Conservation (phyloP, 1,139 yeast species). For the Diutina siamensis region DNA sequence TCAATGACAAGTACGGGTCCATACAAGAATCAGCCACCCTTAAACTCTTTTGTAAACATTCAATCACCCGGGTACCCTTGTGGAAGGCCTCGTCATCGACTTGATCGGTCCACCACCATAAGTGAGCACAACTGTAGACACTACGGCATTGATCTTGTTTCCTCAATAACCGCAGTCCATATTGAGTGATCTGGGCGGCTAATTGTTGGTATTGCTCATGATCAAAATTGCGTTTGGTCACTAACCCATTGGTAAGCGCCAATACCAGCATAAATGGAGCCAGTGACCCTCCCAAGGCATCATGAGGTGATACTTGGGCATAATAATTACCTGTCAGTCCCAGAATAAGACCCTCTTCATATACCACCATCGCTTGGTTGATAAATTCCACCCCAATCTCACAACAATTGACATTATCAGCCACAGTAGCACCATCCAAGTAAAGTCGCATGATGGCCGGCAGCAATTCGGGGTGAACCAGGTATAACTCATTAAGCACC, state of each 20-base stretch:
- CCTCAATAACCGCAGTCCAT: slow-evolving; percentile 79
- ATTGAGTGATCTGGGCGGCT: slow-evolving; percentile 75
- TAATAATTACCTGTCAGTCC: slow-evolving; percentile 13
- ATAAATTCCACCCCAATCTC: slow-evolving; percentile 75
- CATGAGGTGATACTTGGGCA: slow-evolving; percentile 22
- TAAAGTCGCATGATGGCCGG: slow-evolving; percentile 43
- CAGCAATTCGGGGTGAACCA: slow-evolving; percentile 31
- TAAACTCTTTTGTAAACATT: slow-evolving; percentile 50
- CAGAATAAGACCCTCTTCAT: slow-evolving; percentile 55
- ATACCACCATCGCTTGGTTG: slow-evolving; percentile 77
- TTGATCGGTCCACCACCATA: slow-evolving; percentile 70
- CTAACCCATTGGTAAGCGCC: slow-evolving; percentile 51
- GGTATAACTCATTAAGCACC: slow-evolving; percentile 56
- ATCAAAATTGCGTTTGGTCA: slow-evolving; percentile 43
- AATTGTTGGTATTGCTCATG: slow-evolving; percentile 65
- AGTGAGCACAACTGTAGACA: slow-evolving; percentile 76
- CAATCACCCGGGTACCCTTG: slow-evolving; percentile 34
- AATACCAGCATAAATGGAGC: slow-evolving; percentile 28
- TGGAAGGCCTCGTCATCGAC: slow-evolving; percentile 13
- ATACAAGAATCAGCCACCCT: slow-evolving; percentile 89
- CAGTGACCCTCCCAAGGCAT: slow-evolving; percentile 26
- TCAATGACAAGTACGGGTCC: slow-evolving; percentile 70
- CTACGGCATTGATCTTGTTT: slow-evolving; percentile 94
- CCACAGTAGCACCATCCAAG: slow-evolving; percentile 49
- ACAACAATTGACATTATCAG: slow-evolving; percentile 56